Evolutionary conservation across 2,329 filamentous ascomycete genomes (phyloP), one percentile per base, ranked within the genome.

Genomic region (Aspergillus pseudoviridinutans): DNA sequence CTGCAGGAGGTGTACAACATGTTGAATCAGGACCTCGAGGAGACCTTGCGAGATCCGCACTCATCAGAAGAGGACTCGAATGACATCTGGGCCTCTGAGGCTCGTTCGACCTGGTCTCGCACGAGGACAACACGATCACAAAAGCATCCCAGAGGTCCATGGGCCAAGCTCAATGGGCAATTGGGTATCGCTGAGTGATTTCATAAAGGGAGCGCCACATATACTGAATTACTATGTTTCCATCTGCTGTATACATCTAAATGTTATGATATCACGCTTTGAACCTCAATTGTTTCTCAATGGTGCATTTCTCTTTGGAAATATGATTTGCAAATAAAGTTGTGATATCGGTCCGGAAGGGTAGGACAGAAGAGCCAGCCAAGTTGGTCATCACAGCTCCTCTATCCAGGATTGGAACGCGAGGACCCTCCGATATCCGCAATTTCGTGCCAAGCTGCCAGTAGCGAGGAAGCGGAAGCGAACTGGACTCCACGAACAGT

Each of bases 121-220:
- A 58, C 51, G 20, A 62, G 60, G 29, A 42, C 51, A 20, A 59
- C 53, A 51, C 64, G 66, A 28, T 46, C 54, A 25, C 64, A 67
- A 49, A 66, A 67, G 54, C 66, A 65, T 29, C 53, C 61, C 20
- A 69, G 67, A 44, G 73, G 74, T 10, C 73, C 74, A 10, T 77
- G 74, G 74, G 62, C 70, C 29, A 61, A 63, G n/a, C 61, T 77
- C 50, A 66, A 74, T 64, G 74, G 74, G 22, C 64, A 61, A 32
- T 61, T 76, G 46, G 73, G 70, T 10, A 47, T 65, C 17, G 62
- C 61, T 44, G 64, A 63, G 54, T 52, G 46, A 59, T 49, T 14
- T 44, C 29, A 35, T 51, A 22, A 7, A n/a, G 41, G 12, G 8
- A 44, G 10, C 41, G 22, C 41, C 22, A 17, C 32, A 38, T 17